Evolutionary conservation across 2,329 filamentous ascomycete species (phyloP).

Genomic region (Aspergillus uvarum): DNA sequence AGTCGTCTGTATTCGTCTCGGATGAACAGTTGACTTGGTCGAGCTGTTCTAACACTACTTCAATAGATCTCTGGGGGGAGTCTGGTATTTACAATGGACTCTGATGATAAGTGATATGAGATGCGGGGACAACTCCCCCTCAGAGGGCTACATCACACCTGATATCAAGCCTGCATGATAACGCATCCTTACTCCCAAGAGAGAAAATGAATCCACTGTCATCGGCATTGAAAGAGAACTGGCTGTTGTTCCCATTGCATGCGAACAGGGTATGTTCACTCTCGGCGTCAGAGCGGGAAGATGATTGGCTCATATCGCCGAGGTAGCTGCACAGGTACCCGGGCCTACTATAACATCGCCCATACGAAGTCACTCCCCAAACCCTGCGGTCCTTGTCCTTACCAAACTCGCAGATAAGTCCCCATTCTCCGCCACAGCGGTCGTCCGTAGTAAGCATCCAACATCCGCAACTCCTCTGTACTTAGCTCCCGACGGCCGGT

Average conservation of each 20-base stretch:
- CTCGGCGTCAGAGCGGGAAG: neutral
- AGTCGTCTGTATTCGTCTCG: accelerated
- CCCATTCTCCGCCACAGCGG: constrained; percentile 11
- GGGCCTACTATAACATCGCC: no score
- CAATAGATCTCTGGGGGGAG: no score
- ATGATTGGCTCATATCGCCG: neutral
- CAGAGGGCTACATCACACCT: neutral
- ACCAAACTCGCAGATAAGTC: constrained; percentile 13
- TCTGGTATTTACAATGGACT: neutral
- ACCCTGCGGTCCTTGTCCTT: no score
- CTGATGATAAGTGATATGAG: neutral
- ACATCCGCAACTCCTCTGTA: neutral
- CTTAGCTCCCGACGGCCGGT: constrained; percentile 5
- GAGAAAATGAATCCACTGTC: neutral
- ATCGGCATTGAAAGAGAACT: neutral
- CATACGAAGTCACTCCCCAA: no score
- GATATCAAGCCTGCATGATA: neutral
- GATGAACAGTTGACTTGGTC: neutral
- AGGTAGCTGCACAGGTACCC: neutral
- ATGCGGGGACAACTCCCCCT: neutral
- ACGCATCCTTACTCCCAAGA: neutral
- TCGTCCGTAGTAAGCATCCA: constrained; percentile 10
- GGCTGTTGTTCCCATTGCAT: neutral
- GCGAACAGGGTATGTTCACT: neutral
- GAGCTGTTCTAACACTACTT: no score